Conservation (phyloP, 2,329 filamentous ascomycete genomes). For the Cercospora beticola region DNA sequence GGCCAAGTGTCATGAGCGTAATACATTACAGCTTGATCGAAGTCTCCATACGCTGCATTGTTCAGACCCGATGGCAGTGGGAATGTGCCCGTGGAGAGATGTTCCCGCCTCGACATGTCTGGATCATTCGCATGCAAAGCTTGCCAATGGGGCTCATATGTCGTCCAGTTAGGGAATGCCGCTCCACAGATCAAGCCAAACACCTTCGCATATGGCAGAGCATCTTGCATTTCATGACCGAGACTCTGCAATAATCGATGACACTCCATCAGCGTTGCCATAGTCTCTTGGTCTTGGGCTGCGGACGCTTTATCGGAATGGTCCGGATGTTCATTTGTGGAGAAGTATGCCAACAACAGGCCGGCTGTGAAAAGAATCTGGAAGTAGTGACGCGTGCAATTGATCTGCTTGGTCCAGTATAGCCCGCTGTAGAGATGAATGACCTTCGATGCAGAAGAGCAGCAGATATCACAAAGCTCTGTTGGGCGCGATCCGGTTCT, state of each 20-base stretch:
- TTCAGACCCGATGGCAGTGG: neutral
- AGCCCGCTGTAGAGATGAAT: constrained; percentile 44
- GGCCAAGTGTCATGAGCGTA: neutral
- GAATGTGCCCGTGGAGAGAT: neutral
- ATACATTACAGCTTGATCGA: neutral
- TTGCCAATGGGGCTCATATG: neutral
- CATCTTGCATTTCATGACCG: constrained; percentile 8
- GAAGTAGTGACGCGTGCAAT: constrained; percentile 51
- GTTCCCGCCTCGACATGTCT: neutral
- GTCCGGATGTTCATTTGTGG: neutral
- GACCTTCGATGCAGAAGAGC: constrained; percentile 38
- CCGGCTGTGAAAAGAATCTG: constrained; percentile 51
- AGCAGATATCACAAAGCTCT: constrained; percentile 11
- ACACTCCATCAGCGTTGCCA: neutral
- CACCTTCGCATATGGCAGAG: constrained; percentile 10
- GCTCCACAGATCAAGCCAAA: constrained; percentile 10
- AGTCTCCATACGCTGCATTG: neutral
- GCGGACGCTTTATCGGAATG: neutral
- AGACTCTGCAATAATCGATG: constrained; percentile 4
- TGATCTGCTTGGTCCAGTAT: constrained; percentile 41
- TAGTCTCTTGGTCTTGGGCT: neutral
- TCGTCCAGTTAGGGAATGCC: constrained; percentile 7
- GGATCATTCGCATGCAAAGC: neutral
- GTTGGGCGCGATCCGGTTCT: constrained; percentile 25
- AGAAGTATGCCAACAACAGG: constrained; percentile 25